Conservation (phyloP, 2,329 filamentous ascomycete species). For the Fusarium transvaalense region DNA sequence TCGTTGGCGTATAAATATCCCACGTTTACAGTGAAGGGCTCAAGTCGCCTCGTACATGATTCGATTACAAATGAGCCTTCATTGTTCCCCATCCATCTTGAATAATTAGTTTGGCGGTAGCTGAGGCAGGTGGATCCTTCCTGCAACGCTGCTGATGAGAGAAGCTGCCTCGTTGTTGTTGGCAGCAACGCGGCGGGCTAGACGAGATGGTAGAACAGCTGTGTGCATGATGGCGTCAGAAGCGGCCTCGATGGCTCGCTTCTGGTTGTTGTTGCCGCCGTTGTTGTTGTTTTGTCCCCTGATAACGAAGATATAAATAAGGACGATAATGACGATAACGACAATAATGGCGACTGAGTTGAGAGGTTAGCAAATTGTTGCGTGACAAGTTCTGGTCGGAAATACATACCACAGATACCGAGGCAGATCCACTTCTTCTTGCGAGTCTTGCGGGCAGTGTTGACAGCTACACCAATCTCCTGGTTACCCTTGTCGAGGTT, state of each 20-base stretch:
- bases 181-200: conserved; percentile 29
- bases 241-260: conserved; percentile 49
- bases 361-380: conserved; percentile 46
- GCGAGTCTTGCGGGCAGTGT: conserved; percentile 81
- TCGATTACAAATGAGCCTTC: conserved; percentile 6
- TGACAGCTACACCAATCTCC: conserved; percentile 84
- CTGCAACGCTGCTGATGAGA: conserved; percentile 34
- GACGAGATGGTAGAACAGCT: conserved; percentile 33
- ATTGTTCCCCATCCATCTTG: not conserved
- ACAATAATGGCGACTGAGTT: conserved; percentile 63
- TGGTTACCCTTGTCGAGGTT: conserved; percentile 88
- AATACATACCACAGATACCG: conserved; percentile 72
- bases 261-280: conserved; percentile 48
- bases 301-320: conserved; percentile 62
- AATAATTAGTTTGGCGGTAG: conserved; percentile 37
- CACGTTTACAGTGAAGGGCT: not conserved
- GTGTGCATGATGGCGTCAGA: conserved; percentile 43
- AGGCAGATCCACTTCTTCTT: conserved; percentile 99
- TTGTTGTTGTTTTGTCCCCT: conserved; percentile 47
- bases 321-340: conserved; percentile 65
- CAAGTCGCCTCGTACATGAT: not conserved
- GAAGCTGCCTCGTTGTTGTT: conserved; percentile 20
- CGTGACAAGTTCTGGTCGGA: not conserved
- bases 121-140: conserved; percentile 46
- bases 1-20: conserved; percentile 9